Conservation (phyloP, 2,329 filamentous ascomycete species). For the Shiraia sp. region DNA sequence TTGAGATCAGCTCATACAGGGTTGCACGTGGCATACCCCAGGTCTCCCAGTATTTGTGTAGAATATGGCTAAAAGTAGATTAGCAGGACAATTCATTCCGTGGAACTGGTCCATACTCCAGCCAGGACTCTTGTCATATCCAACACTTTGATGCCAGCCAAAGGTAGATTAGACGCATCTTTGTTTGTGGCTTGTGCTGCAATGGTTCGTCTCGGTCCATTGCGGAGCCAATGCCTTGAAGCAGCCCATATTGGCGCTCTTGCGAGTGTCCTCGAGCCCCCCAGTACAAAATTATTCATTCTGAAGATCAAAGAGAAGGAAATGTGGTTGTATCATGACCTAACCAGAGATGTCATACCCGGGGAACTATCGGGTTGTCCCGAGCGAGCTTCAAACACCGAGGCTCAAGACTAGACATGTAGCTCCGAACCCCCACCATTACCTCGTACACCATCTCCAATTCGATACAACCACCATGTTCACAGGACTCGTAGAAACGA, state of each 20-base stretch:
- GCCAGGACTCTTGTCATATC: slow-evolving; percentile 97
- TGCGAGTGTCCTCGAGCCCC: slow-evolving; percentile 18
- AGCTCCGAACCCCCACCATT: slow-evolving; percentile 8
- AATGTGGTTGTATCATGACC: not conserved
- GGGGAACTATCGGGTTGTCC: slow-evolving; percentile 28
- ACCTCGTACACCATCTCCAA: slow-evolving; percentile 3
- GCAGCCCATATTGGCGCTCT: slow-evolving; percentile 4
- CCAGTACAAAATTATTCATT: slow-evolving; percentile 18
- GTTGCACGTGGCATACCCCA: slow-evolving; percentile 69
- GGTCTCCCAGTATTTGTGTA: slow-evolving; percentile 92
- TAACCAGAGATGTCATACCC: no score
- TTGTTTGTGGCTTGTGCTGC: slow-evolving; percentile 47
- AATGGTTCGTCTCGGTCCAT: slow-evolving; percentile 36
- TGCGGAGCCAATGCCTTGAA: slow-evolving; percentile 13
- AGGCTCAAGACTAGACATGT: not conserved
- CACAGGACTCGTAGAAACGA: slow-evolving; percentile 68
- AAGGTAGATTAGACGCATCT: slow-evolving; percentile 61
- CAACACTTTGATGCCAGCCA: slow-evolving; percentile 84
- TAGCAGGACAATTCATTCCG: slow-evolving; percentile 9
- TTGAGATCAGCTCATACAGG: slow-evolving; percentile 40
- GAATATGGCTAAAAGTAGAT: slow-evolving; percentile 76
- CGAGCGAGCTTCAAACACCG: slow-evolving; percentile 18
- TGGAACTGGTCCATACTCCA: slow-evolving; percentile 65
- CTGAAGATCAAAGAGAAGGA: slow-evolving; percentile 1
- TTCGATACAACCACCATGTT: slow-evolving; percentile 68